phyloP scores from a whole-genome alignment of 768 basidiomycete genomes.

The Mycena chlorophos region DNA sequence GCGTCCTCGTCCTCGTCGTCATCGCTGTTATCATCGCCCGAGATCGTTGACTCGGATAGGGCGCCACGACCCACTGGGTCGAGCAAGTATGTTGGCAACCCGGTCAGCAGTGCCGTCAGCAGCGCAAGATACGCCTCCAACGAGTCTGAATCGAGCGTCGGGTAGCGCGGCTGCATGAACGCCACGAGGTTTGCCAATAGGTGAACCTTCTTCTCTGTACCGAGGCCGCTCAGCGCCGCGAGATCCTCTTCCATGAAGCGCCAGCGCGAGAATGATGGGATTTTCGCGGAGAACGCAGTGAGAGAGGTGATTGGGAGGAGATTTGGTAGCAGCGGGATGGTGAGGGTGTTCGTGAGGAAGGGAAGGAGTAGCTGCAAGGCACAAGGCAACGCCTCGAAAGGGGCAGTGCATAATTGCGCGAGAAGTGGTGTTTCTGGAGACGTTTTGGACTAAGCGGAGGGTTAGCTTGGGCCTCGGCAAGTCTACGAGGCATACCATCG shows the following conservation, averaged over 20 bases:
- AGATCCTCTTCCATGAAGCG: neutral
- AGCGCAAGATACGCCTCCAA: slow-evolving; percentile 42
- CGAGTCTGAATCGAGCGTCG: slow-evolving; percentile 33
- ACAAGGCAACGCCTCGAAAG: neutral
- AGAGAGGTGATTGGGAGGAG: slow-evolving; percentile 51
- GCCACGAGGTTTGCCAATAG: slow-evolving; percentile 55
- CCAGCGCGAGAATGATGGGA: slow-evolving; percentile 40
- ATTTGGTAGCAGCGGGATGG: slow-evolving; percentile 59
- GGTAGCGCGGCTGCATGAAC: slow-evolving; percentile 47
- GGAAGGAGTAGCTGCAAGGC: slow-evolving; percentile 12
- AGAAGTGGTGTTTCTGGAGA: neutral
- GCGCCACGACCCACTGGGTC: slow-evolving; percentile 13
- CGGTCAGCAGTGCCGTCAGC: slow-evolving; percentile 38
- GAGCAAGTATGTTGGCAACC: slow-evolving; percentile 39
- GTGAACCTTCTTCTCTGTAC: slow-evolving; percentile 34
- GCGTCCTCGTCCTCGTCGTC: neutral
- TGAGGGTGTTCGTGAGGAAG: slow-evolving; percentile 46
- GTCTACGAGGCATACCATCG: neutral
- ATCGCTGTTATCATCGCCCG: neutral
- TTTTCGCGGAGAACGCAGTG: slow-evolving; percentile 46
- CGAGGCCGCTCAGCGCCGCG: neutral
- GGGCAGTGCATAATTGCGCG: neutral
- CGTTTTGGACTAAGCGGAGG: neutral
- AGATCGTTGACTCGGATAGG: neutral
- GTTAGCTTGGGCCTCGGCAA: neutral